Conservation (phyloP, 169 alveolate genomes). For the Perkinsus chesapeaki region DNA sequence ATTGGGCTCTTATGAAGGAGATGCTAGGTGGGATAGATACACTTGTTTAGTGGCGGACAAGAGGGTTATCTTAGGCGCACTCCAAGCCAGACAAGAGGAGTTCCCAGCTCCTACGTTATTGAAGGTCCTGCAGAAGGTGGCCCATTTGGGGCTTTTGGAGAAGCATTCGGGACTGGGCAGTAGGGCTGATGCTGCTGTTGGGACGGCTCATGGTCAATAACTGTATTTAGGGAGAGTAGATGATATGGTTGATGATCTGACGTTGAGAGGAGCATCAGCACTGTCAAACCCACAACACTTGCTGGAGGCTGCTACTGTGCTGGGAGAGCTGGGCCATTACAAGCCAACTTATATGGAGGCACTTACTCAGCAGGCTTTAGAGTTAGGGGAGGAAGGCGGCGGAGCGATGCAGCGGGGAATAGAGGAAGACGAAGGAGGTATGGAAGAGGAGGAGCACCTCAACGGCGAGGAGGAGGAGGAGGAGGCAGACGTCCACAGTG, state of each 20-base stretch:
- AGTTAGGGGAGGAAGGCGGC: background rate
- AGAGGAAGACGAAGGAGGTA: background rate
- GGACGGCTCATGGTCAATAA: background rate
- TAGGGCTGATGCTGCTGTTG: background rate
- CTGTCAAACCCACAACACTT: background rate
- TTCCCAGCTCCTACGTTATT: background rate
- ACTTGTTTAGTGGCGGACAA: background rate
- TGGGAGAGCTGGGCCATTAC: background rate
- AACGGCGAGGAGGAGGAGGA: background rate
- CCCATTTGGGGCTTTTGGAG: background rate
- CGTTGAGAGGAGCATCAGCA: background rate
- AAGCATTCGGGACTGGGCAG: background rate
- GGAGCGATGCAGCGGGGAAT: conserved; percentile 7
- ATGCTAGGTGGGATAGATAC: background rate
- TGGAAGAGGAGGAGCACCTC: background rate
- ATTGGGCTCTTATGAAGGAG: background rate
- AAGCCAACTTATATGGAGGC: background rate
- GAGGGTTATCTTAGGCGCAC: background rate
- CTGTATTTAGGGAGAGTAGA: background rate
- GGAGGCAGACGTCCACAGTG: background rate
- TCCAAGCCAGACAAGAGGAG: background rate
- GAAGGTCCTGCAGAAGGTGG: background rate
- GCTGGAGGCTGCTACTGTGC: background rate
- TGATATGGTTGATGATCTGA: background rate
- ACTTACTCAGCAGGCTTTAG: background rate